These are phyloP conservation scores for Phlebopus sp. DNA, from an alignment of 1,284 basidiomycete species.

Conservation along the genomic window DNA sequence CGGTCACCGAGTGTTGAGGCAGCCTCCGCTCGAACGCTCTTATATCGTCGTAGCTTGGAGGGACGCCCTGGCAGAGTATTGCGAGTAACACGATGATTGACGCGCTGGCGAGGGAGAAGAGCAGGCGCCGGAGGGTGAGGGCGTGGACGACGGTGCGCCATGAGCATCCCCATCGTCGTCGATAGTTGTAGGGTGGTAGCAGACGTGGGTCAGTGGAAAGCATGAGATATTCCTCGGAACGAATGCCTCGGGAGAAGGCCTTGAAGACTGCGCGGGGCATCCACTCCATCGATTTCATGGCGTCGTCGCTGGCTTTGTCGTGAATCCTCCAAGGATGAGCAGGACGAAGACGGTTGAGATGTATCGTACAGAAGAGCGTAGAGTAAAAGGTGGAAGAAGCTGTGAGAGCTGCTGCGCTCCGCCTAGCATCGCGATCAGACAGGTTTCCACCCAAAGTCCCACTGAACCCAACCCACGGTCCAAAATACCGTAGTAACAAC, in stretches of 20 bases:
- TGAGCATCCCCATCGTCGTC: conserved; percentile 11
- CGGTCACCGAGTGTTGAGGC: conserved; percentile 37
- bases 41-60: conserved; percentile 38
- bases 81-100: conserved; percentile 31
- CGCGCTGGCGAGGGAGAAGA: conserved; percentile 22
- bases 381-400: background rate
- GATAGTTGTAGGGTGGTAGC: background rate
- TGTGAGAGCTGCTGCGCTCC: background rate
- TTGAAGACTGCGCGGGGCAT: conserved; percentile 4
- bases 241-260: conserved; percentile 1
- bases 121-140: conserved; percentile 28
- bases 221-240: conserved; percentile 8
- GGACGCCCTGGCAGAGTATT: conserved; percentile 38
- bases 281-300: conserved; percentile 10
- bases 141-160: conserved; percentile 12
- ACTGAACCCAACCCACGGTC: too few species aligned
- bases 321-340: background rate
- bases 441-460: background rate
- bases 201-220: conserved; percentile 10
- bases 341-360: background rate
- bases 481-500: too few species aligned
- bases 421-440: background rate
- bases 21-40: conserved; percentile 34
- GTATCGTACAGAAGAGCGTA: background rate
- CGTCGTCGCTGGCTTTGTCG: background rate